Evolutionary conservation across 441 rosid genomes (phyloP), one percentile per base, ranked within the genome.

Genomic region (Euphorbia schlechtendalii): DNA sequence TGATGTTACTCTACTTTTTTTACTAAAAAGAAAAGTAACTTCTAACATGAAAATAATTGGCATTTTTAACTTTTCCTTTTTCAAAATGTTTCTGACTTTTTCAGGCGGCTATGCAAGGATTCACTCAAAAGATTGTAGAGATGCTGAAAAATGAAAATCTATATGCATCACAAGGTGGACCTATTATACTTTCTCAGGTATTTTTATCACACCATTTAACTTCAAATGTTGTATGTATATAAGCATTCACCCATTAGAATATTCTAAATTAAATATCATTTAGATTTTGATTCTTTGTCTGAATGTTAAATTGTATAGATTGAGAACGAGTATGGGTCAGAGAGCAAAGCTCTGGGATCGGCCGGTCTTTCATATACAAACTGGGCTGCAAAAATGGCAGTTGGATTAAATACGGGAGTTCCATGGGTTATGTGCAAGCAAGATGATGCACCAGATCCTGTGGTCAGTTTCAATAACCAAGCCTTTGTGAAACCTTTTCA

Each of bases 301-400:
- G 11, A 11, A 13, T 22, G 61, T 24, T 22, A 28, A 58, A 54
- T 58, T 61, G 24, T 43, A 18, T 24, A 76, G 76, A 76, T 76
- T 73, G 95, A 87, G 76, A 90, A 90, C 76, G 97, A 90, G 74
- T 90, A 79, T 75, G 95, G 90, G 11, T 68, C 89, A 4, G 86
- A 83, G 67, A 68, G 80, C 45, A 79, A 66, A 64, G 77, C 70
- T 30, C 73, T 78, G 56, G 89, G 90, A 57, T 65, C 80, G 13
- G 80, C 88, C 46, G 96, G 96, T 67, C 85, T 66, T 13, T 74
- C 92, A n/a, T 90, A 90, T 34, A 38, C 80, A 1, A 81, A 84
- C 14, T 90, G 95, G 96, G 95, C 92, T 27, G 92, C 92, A 15
- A 81, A 83, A n/a, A n/a, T n/a, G n/a, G n/a, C n/a, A n/a, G n/a